Evolutionary conservation across 345 rosid genomes (phyloP).

Genomic region (Cardamine resedifolia): DNA sequence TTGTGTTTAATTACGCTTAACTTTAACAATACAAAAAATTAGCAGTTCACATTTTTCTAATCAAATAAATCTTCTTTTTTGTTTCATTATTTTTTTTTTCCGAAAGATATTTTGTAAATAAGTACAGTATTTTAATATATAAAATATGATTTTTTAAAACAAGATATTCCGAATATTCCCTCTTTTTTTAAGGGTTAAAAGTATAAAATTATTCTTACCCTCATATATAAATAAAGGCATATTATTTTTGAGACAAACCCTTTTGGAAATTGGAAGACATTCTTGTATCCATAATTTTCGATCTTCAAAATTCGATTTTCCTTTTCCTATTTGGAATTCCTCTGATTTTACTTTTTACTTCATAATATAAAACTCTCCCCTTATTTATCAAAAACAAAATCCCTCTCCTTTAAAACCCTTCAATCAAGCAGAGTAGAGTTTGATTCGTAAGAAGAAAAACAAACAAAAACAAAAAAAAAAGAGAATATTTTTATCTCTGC

Average conservation of each 20-base stretch:
- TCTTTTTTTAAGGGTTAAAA: neutral
- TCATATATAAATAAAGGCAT: neutral
- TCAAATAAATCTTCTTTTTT: neutral
- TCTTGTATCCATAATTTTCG: neutral
- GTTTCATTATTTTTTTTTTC: neutral
- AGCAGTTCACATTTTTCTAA: neutral
- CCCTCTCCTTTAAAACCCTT: neutral
- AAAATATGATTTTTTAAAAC: neutral
- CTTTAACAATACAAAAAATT: too few relatives aligned
- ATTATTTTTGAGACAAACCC: neutral
- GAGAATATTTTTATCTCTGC: slow-evolving; percentile 14
- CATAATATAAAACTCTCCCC: too few relatives aligned
- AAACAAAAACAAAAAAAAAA: neutral
- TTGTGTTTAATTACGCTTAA: neutral
- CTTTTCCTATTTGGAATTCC: neutral
- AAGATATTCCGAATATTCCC: slow-evolving; percentile 28
- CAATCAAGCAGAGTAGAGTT: neutral
- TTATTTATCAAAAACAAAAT: neutral
- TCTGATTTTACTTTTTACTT: neutral
- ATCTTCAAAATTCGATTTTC: neutral
- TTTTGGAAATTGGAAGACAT: neutral
- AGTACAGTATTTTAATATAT: neutral
- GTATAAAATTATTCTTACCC: too few relatives aligned
- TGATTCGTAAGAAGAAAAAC: slow-evolving; percentile 4
- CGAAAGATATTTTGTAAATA: neutral